phyloP scores from a whole-genome alignment of 108 stramenopile genomes.

The Stephanodiscus triporus region DNA sequence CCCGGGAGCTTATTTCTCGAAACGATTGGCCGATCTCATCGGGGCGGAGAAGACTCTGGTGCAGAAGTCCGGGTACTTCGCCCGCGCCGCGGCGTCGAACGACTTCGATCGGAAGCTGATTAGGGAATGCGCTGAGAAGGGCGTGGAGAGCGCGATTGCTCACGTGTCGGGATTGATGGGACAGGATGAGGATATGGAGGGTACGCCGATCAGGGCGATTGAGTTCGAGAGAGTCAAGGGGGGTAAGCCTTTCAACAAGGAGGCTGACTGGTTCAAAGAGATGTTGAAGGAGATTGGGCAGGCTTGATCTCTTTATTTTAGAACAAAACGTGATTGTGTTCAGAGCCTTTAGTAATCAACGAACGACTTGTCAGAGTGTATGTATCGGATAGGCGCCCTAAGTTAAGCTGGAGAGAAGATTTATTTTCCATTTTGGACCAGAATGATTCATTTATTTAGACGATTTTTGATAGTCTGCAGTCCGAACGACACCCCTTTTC shows the following conservation, averaged over 20 bases:
- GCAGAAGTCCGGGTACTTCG: conserved; percentile 93
- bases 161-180: conserved; percentile 89
- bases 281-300: conserved; percentile 88
- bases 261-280: conserved; percentile 78
- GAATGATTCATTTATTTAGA: no score
- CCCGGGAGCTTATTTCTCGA: conserved; percentile 87
- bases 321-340: no score
- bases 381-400: no score
- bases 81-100: conserved; percentile 85
- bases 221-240: conserved; percentile 94
- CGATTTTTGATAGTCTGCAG: no score
- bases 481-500: no score
- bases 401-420: no score
- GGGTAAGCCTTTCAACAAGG: conserved; percentile 79
- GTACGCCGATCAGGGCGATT: conserved; percentile 84
- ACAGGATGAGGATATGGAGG: conserved; percentile 87
- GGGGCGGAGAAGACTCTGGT: conserved; percentile 92
- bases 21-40: conserved; percentile 68
- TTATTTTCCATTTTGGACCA: no score
- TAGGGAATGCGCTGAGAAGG: conserved; percentile 76
- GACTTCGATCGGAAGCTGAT: conserved; percentile 86
- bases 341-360: no score
- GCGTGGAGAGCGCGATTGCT: conserved; percentile 79
- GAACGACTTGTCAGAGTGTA: no score
- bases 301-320: conserved; percentile 44